Conservation (phyloP, 2,329 filamentous ascomycete genomes). For the Lachnellula occidentalis region DNA sequence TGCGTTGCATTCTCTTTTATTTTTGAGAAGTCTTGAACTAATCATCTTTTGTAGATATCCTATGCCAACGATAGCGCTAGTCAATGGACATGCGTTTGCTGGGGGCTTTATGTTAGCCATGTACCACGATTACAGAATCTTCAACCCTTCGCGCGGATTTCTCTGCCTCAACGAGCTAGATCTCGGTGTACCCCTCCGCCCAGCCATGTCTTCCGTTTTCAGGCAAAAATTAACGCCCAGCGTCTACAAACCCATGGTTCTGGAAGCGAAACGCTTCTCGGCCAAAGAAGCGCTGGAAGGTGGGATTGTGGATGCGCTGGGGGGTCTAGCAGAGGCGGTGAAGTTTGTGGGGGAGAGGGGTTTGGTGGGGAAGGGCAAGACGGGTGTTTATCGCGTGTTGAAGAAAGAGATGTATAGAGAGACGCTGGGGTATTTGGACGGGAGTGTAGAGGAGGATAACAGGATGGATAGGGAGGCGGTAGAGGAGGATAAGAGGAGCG, state of each 20-base stretch:
- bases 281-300: constrained; percentile 57
- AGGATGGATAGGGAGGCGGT: constrained; percentile 36
- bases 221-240: constrained; percentile 55
- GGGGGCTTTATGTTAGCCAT: constrained; percentile 77
- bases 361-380: constrained; percentile 56
- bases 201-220: constrained; percentile 71
- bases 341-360: constrained; percentile 53
- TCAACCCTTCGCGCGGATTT: constrained; percentile 65
- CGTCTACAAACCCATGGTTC: constrained; percentile 58
- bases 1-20: constrained; percentile 27
- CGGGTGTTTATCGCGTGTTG: constrained; percentile 63
- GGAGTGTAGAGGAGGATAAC: constrained; percentile 42
- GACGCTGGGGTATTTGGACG: constrained; percentile 52
- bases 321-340: constrained; percentile 58
- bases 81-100: constrained; percentile 78
- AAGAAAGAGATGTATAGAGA: constrained; percentile 74
- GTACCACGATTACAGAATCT: constrained; percentile 78
- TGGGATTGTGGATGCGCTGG: constrained; percentile 64
- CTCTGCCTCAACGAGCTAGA: constrained; percentile 78
- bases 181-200: constrained; percentile 68
- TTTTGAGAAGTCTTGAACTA: not conserved
- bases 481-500: constrained; percentile 24
- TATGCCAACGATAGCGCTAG: constrained; percentile 74
- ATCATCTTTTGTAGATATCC: constrained; percentile 47
- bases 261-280: constrained; percentile 67